Evolutionary conservation across 75 land plant genomes (phyloP).

Genomic region (Sequoiadendron giganteum): DNA sequence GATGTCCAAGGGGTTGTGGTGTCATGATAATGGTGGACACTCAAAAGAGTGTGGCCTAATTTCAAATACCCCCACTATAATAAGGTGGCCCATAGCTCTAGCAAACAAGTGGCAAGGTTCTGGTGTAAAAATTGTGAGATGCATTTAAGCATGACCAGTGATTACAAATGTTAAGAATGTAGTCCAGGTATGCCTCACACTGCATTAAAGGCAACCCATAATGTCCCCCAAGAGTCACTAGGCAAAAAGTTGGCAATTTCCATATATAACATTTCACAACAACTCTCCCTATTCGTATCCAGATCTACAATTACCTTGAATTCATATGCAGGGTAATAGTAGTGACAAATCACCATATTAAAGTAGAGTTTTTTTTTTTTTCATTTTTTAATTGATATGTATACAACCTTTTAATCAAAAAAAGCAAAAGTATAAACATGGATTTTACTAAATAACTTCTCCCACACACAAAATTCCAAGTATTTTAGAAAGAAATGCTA

Average conservation of each 20-base stretch:
- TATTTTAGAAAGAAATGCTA: background rate
- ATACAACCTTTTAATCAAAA: background rate
- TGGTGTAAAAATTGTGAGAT: background rate
- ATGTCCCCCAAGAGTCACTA: background rate
- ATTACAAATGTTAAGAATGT: background rate
- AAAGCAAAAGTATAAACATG: background rate
- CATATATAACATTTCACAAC: background rate
- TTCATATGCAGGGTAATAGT: background rate
- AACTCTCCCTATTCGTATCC: background rate
- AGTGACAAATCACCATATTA: background rate
- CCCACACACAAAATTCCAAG: background rate
- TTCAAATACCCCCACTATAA: background rate
- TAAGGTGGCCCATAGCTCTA: background rate
- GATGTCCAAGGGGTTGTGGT: background rate
- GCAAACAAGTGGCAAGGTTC: background rate
- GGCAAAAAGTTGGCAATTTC: background rate
- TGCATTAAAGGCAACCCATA: background rate
- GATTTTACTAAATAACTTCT: background rate
- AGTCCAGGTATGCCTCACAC: background rate
- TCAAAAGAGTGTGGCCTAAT: background rate
- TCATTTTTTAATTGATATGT: background rate
- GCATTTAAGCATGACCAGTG: background rate
- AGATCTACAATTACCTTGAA: background rate
- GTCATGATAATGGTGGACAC: background rate
- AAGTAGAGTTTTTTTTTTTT: background rate